These are phyloP conservation scores for Linum tenue DNA, from an alignment of 345 rosid species.

Conservation along the genomic window DNA sequence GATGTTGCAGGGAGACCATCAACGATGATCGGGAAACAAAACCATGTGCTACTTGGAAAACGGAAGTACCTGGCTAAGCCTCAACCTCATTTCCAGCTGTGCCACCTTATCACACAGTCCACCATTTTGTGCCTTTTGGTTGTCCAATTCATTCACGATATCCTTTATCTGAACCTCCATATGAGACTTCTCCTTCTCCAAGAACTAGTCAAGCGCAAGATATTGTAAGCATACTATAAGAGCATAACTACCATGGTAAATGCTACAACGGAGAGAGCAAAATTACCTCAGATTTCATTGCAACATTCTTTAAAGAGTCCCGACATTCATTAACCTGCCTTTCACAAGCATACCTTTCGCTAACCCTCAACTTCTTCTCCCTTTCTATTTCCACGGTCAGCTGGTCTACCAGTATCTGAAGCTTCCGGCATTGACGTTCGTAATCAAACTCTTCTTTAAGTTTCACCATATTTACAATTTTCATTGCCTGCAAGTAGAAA, in stretches of 20 bases:
- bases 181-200: conserved; percentile 61
- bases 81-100: conserved; percentile 39
- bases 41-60: neutral
- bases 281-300: conserved; percentile 73
- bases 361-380: conserved; percentile 54
- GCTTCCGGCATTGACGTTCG: conserved; percentile 82
- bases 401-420: conserved; percentile 66
- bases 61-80: conserved; percentile 45
- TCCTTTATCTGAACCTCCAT: conserved; percentile 47
- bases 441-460: conserved; percentile 93
- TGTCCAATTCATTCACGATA: conserved; percentile 36
- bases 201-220: conserved; percentile 32
- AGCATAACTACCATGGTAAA: too few species aligned
- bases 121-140: conserved; percentile 46
- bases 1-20: too few species aligned
- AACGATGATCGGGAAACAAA: too few species aligned
- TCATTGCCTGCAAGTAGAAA: conserved; percentile 69
- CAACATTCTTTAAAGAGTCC: conserved; percentile 36
- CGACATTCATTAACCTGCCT: conserved; percentile 47
- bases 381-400: conserved; percentile 87
- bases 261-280: conserved; percentile 14
- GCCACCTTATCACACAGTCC: conserved; percentile 40
- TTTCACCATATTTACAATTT: conserved; percentile 80
- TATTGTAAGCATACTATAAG: neutral
- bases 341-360: conserved; percentile 43